phyloP scores from a whole-genome alignment of 2,329 filamentous ascomycete species.

The Fusarium vanettenii region DNA sequence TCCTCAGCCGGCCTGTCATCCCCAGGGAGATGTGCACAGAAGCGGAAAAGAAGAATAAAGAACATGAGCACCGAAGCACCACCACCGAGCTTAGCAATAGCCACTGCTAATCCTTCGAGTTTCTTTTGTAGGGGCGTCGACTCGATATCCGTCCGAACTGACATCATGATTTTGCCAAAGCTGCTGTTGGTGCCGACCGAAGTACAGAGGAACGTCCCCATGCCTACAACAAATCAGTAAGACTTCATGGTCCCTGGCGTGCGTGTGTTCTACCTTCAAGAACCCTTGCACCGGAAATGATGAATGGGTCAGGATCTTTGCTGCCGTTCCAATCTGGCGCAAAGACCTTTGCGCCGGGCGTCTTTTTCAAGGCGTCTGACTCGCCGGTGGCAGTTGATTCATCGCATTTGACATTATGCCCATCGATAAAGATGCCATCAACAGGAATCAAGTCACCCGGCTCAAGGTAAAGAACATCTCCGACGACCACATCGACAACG shows the following conservation, averaged over 20 bases:
- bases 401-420: slow-evolving; percentile 67
- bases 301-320: slow-evolving; percentile 71
- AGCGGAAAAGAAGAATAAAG: slow-evolving; percentile 19
- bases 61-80: slow-evolving; percentile 41
- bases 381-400: slow-evolving; percentile 79
- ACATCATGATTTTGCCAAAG: slow-evolving; percentile 66
- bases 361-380: slow-evolving; percentile 77
- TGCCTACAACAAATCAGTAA: slow-evolving; percentile 45
- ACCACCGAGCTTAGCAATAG: slow-evolving; percentile 58
- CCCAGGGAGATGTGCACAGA: slow-evolving; percentile 4
- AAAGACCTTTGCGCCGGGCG: slow-evolving; percentile 47
- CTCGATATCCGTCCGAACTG: slow-evolving; percentile 60
- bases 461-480: slow-evolving; percentile 75
- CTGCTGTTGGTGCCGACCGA: slow-evolving; percentile 63
- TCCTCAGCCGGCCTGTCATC: slow-evolving; percentile 9
- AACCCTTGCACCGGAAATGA: slow-evolving; percentile 65
- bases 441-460: slow-evolving; percentile 76
- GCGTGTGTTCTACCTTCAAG: slow-evolving; percentile 53
- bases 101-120: slow-evolving; percentile 51
- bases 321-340: slow-evolving; percentile 59
- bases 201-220: slow-evolving; percentile 64
- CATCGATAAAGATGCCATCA: slow-evolving; percentile 74
- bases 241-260: background rate
- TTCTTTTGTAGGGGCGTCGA: slow-evolving; percentile 65
- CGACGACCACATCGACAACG: slow-evolving; percentile 74